Conservation (phyloP, 2,329 filamentous ascomycete species). For the Metarhizium album region DNA sequence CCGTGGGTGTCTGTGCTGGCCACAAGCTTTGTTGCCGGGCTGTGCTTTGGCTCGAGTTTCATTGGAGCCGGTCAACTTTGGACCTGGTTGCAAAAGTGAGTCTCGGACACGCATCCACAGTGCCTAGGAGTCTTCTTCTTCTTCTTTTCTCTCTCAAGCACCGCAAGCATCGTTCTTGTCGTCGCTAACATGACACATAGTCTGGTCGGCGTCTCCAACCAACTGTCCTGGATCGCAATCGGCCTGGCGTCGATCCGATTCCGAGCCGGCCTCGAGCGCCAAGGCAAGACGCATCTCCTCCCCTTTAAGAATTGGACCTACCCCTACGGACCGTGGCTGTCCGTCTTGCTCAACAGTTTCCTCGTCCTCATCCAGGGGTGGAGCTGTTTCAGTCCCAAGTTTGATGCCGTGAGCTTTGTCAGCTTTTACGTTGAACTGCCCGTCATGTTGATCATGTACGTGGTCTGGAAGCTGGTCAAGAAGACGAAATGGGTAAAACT, state of each 20-base stretch:
- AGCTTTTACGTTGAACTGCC: conserved; percentile 54
- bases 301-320: conserved; percentile 60
- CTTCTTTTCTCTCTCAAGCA: neutral
- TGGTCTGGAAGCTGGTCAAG: conserved; percentile 62
- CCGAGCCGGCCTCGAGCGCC: conserved; percentile 42
- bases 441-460: conserved; percentile 50
- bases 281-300: conserved; percentile 48
- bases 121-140: no score
- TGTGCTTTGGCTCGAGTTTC: conserved; percentile 55
- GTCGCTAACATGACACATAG: conserved; percentile 15
- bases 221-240: conserved; percentile 56
- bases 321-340: conserved; percentile 47
- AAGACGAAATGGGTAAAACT: conserved; percentile 46
- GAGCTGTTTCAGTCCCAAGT: conserved; percentile 49
- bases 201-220: conserved; percentile 57
- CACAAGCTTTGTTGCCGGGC: conserved; percentile 44
- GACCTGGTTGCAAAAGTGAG: conserved; percentile 55
- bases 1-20: conserved; percentile 33
- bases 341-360: conserved; percentile 45
- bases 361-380: conserved; percentile 55
- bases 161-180: conserved; percentile 4
- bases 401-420: conserved; percentile 49
- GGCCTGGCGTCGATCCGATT: conserved; percentile 56
- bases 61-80: conserved; percentile 55
- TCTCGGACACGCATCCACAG: no score